Conservation (phyloP, 2,329 filamentous ascomycete genomes). For the Sarocladiaceae sp. region DNA sequence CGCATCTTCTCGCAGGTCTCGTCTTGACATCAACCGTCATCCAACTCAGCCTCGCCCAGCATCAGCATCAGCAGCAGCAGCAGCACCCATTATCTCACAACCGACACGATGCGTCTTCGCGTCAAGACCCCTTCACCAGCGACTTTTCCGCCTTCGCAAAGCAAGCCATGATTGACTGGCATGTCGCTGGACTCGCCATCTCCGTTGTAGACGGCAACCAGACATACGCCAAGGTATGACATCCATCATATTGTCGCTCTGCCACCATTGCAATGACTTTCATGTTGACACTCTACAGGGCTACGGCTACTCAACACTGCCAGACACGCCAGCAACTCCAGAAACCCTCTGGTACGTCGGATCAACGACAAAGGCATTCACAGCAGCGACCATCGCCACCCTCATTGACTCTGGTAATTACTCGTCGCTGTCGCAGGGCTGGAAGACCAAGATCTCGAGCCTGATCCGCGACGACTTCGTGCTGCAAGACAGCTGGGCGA, state of each 20-base stretch:
- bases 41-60: too few species aligned
- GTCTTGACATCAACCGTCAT: too few species aligned
- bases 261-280: not conserved
- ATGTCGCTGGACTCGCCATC: constrained; percentile 43
- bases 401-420: constrained; percentile 37
- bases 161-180: constrained; percentile 26
- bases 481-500: constrained; percentile 38
- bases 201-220: constrained; percentile 39
- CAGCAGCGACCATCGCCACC: constrained; percentile 42
- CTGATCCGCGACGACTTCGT: constrained; percentile 48
- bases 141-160: constrained; percentile 11
- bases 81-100: too few species aligned
- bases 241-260: not conserved
- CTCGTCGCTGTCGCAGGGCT: constrained; percentile 27
- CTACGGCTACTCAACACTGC: constrained; percentile 22
- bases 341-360: constrained; percentile 49
- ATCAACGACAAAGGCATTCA: constrained; percentile 51
- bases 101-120: too few species aligned
- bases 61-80: too few species aligned
- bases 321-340: constrained; percentile 32
- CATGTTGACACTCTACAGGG: constrained; percentile 14
- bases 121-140: constrained; percentile 13
- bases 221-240: constrained; percentile 32
- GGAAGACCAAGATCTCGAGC: constrained; percentile 38
- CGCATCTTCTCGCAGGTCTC: too few species aligned